Evolutionary conservation across 768 basidiomycete genomes (phyloP).

Genomic region (Neoboletus brunneissimus): DNA sequence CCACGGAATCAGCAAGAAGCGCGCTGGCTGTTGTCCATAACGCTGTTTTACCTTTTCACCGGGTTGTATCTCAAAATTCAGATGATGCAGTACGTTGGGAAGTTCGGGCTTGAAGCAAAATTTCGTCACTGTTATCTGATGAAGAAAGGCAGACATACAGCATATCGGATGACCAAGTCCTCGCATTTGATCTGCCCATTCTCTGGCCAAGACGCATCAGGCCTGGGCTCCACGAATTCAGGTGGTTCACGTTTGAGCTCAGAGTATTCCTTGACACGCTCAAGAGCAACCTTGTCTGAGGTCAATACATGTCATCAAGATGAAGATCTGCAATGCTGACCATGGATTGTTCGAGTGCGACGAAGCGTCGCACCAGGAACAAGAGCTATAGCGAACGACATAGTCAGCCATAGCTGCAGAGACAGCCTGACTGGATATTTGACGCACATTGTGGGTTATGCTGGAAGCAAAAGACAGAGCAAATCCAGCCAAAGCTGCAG

Average conservation of each 20-base stretch:
- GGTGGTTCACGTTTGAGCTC: constrained; percentile 74
- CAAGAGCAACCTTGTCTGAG: constrained; percentile 63
- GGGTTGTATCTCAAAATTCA: constrained; percentile 70
- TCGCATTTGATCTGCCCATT: constrained; percentile 67
- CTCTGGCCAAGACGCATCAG: constrained; percentile 75
- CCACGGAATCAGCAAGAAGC: constrained; percentile 3
- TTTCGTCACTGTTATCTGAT: not conserved
- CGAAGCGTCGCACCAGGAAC: constrained; percentile 77
- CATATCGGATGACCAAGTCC: constrained; percentile 73
- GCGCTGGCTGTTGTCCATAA: not conserved
- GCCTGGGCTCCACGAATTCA: constrained; percentile 86
- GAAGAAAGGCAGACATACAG: constrained; percentile 44
- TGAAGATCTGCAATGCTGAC: constrained; percentile 36
- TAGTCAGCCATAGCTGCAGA: constrained; percentile 16
- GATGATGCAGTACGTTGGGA: constrained; percentile 76
- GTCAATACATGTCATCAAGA: not conserved
- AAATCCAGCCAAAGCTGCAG: constrained; percentile 83
- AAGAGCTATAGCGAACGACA: constrained; percentile 40
- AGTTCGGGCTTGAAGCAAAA: constrained; percentile 62
- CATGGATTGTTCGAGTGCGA: constrained; percentile 90
- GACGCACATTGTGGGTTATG: constrained; percentile 61
- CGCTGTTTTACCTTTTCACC: constrained; percentile 62
- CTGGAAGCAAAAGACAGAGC: constrained; percentile 80
- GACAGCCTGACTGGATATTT: not conserved
- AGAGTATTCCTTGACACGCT: constrained; percentile 90